These are phyloP conservation scores for Podospora sp. DNA, from an alignment of 495 filamentous ascomycete species.

Conservation along the genomic window DNA sequence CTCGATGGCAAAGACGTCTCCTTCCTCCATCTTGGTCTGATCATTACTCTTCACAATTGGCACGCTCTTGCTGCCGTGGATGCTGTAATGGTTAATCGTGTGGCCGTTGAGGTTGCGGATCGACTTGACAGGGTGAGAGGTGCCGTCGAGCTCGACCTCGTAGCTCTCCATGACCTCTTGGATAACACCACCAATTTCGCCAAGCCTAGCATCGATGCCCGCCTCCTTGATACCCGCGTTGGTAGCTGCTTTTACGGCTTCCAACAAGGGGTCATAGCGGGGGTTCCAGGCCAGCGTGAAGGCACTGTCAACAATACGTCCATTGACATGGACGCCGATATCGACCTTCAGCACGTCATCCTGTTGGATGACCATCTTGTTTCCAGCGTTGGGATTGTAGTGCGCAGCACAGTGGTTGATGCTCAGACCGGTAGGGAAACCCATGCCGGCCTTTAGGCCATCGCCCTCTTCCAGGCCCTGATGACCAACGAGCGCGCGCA, in stretches of 20 bases:
- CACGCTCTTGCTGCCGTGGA: conserved; percentile 86
- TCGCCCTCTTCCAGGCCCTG: conserved; percentile 79
- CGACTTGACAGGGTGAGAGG: conserved; percentile 77
- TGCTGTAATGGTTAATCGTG: conserved; percentile 81
- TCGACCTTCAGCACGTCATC: conserved; percentile 93
- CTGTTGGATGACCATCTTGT: conserved; percentile 77
- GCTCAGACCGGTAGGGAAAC: conserved; percentile 84
- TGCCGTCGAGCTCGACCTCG: conserved; percentile 77
- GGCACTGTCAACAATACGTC: conserved; percentile 88
- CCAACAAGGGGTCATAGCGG: conserved; percentile 79
- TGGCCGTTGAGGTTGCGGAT: conserved; percentile 91
- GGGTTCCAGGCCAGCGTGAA: conserved; percentile 90
- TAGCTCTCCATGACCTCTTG: conserved; percentile 92
- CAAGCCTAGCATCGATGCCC: conserved; percentile 78
- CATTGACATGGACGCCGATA: conserved; percentile 89
- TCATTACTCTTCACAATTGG: conserved; percentile 84
- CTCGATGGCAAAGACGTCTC: conserved; percentile 90
- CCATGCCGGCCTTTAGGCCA: conserved; percentile 77
- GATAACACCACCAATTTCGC: conserved; percentile 74
- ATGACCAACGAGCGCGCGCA: conserved; percentile 75
- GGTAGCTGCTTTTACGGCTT: conserved; percentile 82
- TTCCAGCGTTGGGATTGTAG: conserved; percentile 89
- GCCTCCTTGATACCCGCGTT: conserved; percentile 85
- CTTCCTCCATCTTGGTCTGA: conserved; percentile 91
- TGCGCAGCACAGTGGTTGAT: conserved; percentile 89